A percentile compares a stretch with the other conserved stretches of the same genome.
Evolutionary conservation across 768 basidiomycete genomes (phyloP).

Genomic region (Boletus rufocinnamomeus): DNA sequence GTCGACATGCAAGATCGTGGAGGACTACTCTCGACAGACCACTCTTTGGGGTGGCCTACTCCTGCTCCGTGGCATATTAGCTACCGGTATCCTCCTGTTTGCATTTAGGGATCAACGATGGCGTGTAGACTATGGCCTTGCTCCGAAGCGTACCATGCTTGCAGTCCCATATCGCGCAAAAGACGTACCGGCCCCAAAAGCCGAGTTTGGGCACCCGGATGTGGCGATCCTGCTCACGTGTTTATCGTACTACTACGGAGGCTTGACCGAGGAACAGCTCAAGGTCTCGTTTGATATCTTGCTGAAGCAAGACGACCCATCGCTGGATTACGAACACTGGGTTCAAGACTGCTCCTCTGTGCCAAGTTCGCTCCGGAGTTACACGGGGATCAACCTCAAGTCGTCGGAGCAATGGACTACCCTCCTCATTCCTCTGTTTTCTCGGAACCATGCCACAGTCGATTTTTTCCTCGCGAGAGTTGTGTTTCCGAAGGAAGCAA

Average conservation of each 20-base stretch:
- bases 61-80: slow-evolving; percentile 48
- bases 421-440: slow-evolving; percentile 38
- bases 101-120: slow-evolving; percentile 43
- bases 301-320: slow-evolving; percentile 43
- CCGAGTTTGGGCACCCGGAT: slow-evolving; percentile 58
- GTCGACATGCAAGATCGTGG: neutral
- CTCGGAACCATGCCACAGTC: slow-evolving; percentile 39
- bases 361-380: slow-evolving; percentile 32
- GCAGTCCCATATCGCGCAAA: slow-evolving; percentile 59
- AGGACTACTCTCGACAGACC: slow-evolving; percentile 16
- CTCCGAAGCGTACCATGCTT: slow-evolving; percentile 42
- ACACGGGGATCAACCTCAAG: slow-evolving; percentile 45
- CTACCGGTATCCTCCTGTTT: slow-evolving; percentile 42
- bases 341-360: slow-evolving; percentile 23
- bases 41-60: slow-evolving; percentile 40
- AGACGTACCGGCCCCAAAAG: slow-evolving; percentile 45
- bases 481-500: slow-evolving; percentile 53
- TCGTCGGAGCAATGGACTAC: slow-evolving; percentile 36
- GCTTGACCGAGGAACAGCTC: slow-evolving; percentile 43
- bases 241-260: slow-evolving; percentile 51
- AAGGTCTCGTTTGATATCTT: slow-evolving; percentile 40
- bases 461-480: slow-evolving; percentile 49
- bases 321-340: slow-evolving; percentile 45
- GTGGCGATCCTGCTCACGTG: slow-evolving; percentile 47
- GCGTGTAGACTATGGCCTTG: slow-evolving; percentile 55